Evolutionary conservation across 176 grass and related monocot genomes (phyloP).

Genomic region (Musa itinerans): DNA sequence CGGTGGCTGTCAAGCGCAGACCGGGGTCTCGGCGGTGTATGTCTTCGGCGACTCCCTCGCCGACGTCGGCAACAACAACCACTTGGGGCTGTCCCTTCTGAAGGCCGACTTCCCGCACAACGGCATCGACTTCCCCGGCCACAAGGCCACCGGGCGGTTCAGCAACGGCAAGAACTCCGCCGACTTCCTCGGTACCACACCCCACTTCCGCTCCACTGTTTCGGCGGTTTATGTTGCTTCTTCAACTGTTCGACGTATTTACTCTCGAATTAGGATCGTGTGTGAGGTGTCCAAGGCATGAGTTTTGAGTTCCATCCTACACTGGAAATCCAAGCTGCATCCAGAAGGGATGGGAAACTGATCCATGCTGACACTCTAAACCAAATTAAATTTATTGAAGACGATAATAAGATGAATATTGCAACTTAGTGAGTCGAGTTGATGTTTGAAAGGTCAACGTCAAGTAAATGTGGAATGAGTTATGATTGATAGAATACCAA

Average conservation of each 20-base stretch:
- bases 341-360: too few species aligned
- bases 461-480: neutral
- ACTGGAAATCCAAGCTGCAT: too few species aligned
- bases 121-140: conserved; percentile 64
- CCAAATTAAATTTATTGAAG: too few species aligned
- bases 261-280: neutral
- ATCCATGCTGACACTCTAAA: too few species aligned
- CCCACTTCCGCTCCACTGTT: neutral
- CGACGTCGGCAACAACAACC: conserved; percentile 94
- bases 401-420: too few species aligned
- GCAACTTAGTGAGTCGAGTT: too few species aligned
- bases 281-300: neutral
- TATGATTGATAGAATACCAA: too few species aligned
- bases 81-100: conserved; percentile 45
- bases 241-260: neutral
- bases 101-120: conserved; percentile 82
- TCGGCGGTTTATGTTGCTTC: neutral
- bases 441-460: neutral
- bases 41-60: conserved; percentile 81
- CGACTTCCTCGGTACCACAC: conserved; percentile 54
- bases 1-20: neutral
- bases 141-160: conserved; percentile 70
- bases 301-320: too few species aligned
- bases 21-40: conserved; percentile 46
- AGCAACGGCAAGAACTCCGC: conserved; percentile 85